phyloP scores from a whole-genome alignment of 805 yeast species.

The Blastobotrys peoriensis region DNA sequence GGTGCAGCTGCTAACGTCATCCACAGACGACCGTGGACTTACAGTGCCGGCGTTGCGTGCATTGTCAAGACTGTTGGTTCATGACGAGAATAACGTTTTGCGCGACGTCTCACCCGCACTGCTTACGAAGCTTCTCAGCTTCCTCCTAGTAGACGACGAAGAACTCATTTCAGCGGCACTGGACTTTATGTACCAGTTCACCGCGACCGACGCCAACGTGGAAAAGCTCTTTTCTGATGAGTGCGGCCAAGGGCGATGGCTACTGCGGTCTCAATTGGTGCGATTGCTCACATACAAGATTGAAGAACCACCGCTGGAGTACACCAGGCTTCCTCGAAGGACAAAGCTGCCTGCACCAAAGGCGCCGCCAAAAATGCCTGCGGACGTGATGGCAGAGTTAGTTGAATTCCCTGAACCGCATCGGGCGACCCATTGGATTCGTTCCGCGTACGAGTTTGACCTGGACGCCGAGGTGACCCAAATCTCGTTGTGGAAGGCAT shows the following conservation, averaged over 20 bases:
- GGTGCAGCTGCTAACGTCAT: slow-evolving; percentile 42
- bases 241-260: background rate
- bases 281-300: slow-evolving; percentile 47
- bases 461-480: slow-evolving; percentile 85
- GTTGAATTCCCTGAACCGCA: slow-evolving; percentile 72
- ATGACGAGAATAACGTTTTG: slow-evolving; percentile 49
- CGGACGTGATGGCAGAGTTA: slow-evolving; percentile 52
- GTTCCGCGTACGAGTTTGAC: slow-evolving; percentile 80
- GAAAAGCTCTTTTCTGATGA: slow-evolving; percentile 42
- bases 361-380: slow-evolving; percentile 55
- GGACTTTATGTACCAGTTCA: slow-evolving; percentile 76
- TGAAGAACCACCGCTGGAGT: slow-evolving; percentile 32
- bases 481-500: slow-evolving; percentile 91
- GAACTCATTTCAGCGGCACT: slow-evolving; percentile 69
- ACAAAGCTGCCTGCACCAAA: slow-evolving; percentile 60
- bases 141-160: slow-evolving; percentile 56
- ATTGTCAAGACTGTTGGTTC: slow-evolving; percentile 70
- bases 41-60: slow-evolving; percentile 68
- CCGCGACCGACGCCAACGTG: slow-evolving; percentile 56
- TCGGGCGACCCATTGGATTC: slow-evolving; percentile 91
- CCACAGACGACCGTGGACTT: slow-evolving; percentile 58
- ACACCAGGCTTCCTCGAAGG: slow-evolving; percentile 33
- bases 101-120: slow-evolving; percentile 41
- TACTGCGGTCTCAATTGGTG: slow-evolving; percentile 48
- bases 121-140: slow-evolving; percentile 52